A percentile compares a stretch with the other conserved stretches of the same genome.
Evolutionary conservation across 2,329 filamentous ascomycete species (phyloP).

Genomic region (Aaosphaeria arxii): DNA sequence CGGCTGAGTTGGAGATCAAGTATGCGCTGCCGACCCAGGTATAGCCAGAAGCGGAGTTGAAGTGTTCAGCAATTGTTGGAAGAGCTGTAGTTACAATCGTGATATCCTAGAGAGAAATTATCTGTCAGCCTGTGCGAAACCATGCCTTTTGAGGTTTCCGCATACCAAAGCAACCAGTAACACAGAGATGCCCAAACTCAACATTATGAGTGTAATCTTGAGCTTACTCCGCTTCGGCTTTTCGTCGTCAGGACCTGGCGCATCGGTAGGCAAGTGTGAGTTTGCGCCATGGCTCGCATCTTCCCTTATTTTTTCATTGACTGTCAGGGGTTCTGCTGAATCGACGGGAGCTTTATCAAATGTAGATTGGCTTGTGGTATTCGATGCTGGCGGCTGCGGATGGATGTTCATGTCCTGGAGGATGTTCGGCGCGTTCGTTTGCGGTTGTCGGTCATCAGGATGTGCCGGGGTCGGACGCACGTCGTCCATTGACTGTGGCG

Average conservation of each 20-base stretch:
- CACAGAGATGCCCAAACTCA: slow-evolving; percentile 51
- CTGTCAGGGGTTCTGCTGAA: background rate
- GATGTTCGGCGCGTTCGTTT: background rate
- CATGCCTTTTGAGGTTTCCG: background rate
- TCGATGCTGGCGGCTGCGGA: slow-evolving; percentile 11
- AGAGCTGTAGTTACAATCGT: slow-evolving; percentile 62
- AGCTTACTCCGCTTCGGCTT: slow-evolving; percentile 32
- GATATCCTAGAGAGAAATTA: slow-evolving; percentile 42
- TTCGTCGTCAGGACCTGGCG: slow-evolving; percentile 17
- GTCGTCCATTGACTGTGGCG: too few species aligned
- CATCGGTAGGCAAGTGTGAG: too few species aligned
- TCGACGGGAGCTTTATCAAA: background rate
- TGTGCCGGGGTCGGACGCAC: too few species aligned
- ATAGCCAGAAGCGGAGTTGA: slow-evolving; percentile 50
- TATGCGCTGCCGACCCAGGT: slow-evolving; percentile 55
- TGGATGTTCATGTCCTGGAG: slow-evolving; percentile 10
- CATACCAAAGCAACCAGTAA: slow-evolving; percentile 55
- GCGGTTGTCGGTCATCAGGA: too few species aligned
- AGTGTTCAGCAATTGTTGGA: slow-evolving; percentile 56
- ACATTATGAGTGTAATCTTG: slow-evolving; percentile 50
- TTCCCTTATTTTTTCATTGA: background rate
- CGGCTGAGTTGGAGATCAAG: slow-evolving; percentile 47
- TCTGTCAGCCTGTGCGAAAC: too few species aligned
- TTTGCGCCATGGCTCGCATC: too few species aligned
- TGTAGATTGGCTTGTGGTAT: slow-evolving; percentile 9